These are phyloP conservation scores for Tetracladium setigerum DNA, from an alignment of 495 filamentous ascomycete genomes.

Conservation along the genomic window DNA sequence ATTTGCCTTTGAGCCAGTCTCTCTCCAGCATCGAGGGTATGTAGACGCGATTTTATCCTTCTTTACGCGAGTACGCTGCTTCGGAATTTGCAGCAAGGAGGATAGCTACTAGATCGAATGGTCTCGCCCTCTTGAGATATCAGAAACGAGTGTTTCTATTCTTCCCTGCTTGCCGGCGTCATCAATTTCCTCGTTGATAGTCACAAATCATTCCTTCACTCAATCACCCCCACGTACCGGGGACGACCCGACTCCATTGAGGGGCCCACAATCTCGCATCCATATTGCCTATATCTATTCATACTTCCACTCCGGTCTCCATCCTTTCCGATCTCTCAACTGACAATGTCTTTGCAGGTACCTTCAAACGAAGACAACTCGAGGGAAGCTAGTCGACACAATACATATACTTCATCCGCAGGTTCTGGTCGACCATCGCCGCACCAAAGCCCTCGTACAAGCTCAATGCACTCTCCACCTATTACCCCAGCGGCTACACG, in stretches of 20 bases:
- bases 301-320: slow-evolving; percentile 1
- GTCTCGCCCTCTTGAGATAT: too few species aligned
- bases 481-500: slow-evolving; percentile 76
- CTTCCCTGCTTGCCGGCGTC: neutral
- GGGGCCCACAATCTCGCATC: slow-evolving; percentile 12
- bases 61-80: too few species aligned
- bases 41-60: slow-evolving; percentile 21
- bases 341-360: slow-evolving; percentile 18
- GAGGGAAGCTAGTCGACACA: slow-evolving; percentile 17
- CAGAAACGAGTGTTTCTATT: neutral
- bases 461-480: slow-evolving; percentile 78
- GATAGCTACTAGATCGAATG: too few species aligned
- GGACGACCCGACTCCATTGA: slow-evolving; percentile 4
- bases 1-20: slow-evolving; percentile 81
- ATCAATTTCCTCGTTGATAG: neutral
- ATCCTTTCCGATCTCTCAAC: neutral
- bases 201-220: too few species aligned
- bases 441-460: slow-evolving; percentile 22
- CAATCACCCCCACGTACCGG: slow-evolving; percentile 13
- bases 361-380: slow-evolving; percentile 29
- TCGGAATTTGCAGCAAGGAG: too few species aligned
- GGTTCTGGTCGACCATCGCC: slow-evolving; percentile 24
- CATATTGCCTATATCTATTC: slow-evolving; percentile 9
- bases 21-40: slow-evolving; percentile 81
- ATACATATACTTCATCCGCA: slow-evolving; percentile 14